Percentiles rank a stretch among this genome's conserved stretches.
Evolutionary conservation across 805 yeast species (phyloP).

Genomic region (Suhomyces sp.): DNA sequence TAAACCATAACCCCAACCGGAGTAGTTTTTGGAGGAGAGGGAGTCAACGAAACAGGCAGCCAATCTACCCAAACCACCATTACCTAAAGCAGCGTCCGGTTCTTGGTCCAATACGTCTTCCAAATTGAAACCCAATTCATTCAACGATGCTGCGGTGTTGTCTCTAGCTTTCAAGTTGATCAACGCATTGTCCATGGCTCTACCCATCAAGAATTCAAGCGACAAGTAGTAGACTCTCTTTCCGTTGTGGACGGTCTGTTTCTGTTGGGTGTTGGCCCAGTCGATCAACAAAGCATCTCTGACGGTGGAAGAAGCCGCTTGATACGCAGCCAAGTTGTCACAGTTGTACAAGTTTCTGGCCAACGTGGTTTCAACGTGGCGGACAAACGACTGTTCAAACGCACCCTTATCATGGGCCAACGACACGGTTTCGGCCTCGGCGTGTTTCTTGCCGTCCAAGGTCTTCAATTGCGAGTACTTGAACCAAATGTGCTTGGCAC

Average conservation of each 20-base stretch:
- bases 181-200: slow-evolving; percentile 92
- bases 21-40: slow-evolving; percentile 77
- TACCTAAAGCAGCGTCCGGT: slow-evolving; percentile 93
- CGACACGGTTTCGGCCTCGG: slow-evolving; percentile 19
- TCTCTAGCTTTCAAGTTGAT: slow-evolving; percentile 74
- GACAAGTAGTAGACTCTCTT: slow-evolving; percentile 86
- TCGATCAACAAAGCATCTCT: slow-evolving; percentile 78
- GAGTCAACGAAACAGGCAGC: slow-evolving; percentile 96
- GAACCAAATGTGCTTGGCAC: slow-evolving; percentile 76
- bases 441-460: slow-evolving; percentile 20
- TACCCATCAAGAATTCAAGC: slow-evolving; percentile 88
- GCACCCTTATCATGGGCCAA: slow-evolving; percentile 42
- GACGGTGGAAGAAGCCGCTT: slow-evolving; percentile 77
- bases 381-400: slow-evolving; percentile 68
- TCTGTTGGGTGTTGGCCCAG: slow-evolving; percentile 93
- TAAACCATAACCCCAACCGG: slow-evolving; percentile 96
- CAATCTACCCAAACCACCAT: slow-evolving; percentile 91
- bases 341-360: slow-evolving; percentile 93
- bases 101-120: slow-evolving; percentile 85
- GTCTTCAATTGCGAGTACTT: slow-evolving; percentile 54
- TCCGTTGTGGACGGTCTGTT: slow-evolving; percentile 77
- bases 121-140: slow-evolving; percentile 79
- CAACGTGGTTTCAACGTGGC: slow-evolving; percentile 85
- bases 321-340: slow-evolving; percentile 90
- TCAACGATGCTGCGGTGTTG: slow-evolving; percentile 44